A percentile compares a stretch with the other conserved stretches of the same genome.
Conservation (phyloP, 495 filamentous ascomycete genomes). For the Penicillium daleae region DNA sequence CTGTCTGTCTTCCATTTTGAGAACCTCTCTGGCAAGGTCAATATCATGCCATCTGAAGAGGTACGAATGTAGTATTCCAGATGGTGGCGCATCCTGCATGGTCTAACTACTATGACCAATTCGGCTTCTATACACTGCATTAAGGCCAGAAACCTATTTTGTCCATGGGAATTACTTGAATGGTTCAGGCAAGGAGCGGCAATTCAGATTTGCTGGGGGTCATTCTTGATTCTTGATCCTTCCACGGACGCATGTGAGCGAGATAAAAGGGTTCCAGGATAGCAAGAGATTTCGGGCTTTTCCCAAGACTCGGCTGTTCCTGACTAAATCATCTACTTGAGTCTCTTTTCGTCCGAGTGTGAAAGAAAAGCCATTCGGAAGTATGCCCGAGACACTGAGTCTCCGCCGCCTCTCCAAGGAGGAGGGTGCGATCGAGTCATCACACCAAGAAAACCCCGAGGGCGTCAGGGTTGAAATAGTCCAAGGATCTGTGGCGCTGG, state of each 20-base stretch:
- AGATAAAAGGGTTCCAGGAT: background rate
- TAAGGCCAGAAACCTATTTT: background rate
- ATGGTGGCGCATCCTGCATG: background rate
- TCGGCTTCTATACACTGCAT: background rate
- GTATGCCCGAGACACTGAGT: background rate
- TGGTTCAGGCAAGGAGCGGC: background rate
- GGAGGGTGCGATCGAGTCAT: background rate
- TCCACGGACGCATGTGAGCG: background rate
- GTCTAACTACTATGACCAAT: background rate
- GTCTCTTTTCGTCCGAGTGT: background rate
- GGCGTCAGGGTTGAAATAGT: slow-evolving; percentile 18
- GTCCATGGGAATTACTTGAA: background rate
- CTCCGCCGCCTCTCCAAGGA: background rate
- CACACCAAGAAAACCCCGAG: slow-evolving; percentile 1
- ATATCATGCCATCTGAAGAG: background rate
- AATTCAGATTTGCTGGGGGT: background rate
- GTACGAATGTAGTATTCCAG: background rate
- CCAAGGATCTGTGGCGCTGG: slow-evolving; percentile 21
- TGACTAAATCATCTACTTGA: background rate
- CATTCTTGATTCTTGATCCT: background rate
- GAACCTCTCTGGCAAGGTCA: background rate
- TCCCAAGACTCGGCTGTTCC: background rate
- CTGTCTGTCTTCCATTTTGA: background rate
- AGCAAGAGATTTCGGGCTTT: background rate
- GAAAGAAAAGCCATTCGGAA: background rate